Evolutionary conservation across 1,139 yeast genomes (phyloP).

Genomic region (Geotrichum histeridarum): DNA sequence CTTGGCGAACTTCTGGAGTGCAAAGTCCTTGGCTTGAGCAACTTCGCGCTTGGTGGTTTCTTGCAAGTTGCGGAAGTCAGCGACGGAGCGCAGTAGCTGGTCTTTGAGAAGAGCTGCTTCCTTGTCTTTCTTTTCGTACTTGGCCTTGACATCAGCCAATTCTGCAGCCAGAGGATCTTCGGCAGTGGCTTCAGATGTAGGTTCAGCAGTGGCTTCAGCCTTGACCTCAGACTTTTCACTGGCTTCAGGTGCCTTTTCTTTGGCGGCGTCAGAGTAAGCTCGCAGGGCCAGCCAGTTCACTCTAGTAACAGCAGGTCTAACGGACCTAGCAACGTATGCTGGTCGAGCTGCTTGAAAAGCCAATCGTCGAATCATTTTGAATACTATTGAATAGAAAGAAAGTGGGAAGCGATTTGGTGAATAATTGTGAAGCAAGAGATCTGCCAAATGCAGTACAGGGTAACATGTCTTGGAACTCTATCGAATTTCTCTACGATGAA

Average conservation of each 20-base stretch:
- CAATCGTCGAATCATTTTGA: background rate
- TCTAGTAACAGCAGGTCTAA: background rate
- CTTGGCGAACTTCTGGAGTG: constrained; percentile 86
- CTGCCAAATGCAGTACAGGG: too few species aligned
- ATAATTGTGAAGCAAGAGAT: too few species aligned
- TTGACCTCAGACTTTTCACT: background rate
- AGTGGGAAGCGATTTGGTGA: too few species aligned
- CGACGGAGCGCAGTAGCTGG: constrained; percentile 74
- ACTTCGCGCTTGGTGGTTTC: constrained; percentile 84
- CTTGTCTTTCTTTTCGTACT: constrained; percentile 64
- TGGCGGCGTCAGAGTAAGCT: background rate
- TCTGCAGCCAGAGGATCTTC: constrained; percentile 19
- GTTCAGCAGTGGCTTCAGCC: background rate
- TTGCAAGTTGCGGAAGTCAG: constrained; percentile 91
- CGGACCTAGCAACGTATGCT: background rate
- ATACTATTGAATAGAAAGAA: background rate
- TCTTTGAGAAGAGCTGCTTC: constrained; percentile 80
- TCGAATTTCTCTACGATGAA: too few species aligned
- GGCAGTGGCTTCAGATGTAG: constrained; percentile 2
- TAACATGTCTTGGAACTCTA: too few species aligned
- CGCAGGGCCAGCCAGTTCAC: background rate
- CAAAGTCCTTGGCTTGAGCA: constrained; percentile 84
- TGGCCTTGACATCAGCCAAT: constrained; percentile 43
- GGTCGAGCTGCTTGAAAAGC: background rate
- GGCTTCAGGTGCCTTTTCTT: background rate